Evolutionary conservation across 2,329 filamentous ascomycete species (phyloP).

Genomic region (Paracamarosporium sp.): DNA sequence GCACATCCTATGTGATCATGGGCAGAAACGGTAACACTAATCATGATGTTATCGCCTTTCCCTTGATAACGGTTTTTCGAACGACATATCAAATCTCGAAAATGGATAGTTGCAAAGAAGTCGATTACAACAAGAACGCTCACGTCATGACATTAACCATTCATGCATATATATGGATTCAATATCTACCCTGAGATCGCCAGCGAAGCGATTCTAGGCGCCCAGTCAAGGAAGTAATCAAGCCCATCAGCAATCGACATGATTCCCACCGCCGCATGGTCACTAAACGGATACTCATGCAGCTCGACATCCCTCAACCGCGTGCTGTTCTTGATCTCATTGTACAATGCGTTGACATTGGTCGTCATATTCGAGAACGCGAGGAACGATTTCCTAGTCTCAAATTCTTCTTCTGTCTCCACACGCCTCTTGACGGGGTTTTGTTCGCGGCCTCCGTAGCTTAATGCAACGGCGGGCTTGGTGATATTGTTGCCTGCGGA

Average conservation of each 20-base stretch:
- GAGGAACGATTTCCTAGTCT: constrained; percentile 31
- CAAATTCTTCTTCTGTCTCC: constrained; percentile 36
- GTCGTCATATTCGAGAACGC: constrained; percentile 30
- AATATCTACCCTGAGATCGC: too few relatives aligned
- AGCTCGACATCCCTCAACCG: constrained; percentile 33
- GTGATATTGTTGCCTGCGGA: constrained; percentile 11
- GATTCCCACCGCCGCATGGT: constrained; percentile 37
- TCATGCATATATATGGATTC: too few relatives aligned
- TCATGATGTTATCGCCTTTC: too few relatives aligned
- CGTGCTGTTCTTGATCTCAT: constrained; percentile 25
- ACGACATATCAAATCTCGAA: too few relatives aligned
- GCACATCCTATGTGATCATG: too few relatives aligned
- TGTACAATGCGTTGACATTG: constrained; percentile 30
- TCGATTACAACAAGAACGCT: too few relatives aligned
- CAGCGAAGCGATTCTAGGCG: constrained; percentile 10
- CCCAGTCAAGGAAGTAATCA: constrained; percentile 39
- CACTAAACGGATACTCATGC: constrained; percentile 39
- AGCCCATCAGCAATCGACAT: constrained; percentile 38
- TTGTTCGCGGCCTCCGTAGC: constrained; percentile 39
- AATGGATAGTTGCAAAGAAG: too few relatives aligned
- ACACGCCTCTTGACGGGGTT: constrained; percentile 29
- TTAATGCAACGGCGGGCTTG: constrained; percentile 41
- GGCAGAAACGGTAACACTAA: too few relatives aligned
- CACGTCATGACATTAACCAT: too few relatives aligned
- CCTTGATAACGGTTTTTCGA: too few relatives aligned